Evolutionary conservation across 257 asterid species (phyloP).

Genomic region (Lithospermum erythrorhizon): DNA sequence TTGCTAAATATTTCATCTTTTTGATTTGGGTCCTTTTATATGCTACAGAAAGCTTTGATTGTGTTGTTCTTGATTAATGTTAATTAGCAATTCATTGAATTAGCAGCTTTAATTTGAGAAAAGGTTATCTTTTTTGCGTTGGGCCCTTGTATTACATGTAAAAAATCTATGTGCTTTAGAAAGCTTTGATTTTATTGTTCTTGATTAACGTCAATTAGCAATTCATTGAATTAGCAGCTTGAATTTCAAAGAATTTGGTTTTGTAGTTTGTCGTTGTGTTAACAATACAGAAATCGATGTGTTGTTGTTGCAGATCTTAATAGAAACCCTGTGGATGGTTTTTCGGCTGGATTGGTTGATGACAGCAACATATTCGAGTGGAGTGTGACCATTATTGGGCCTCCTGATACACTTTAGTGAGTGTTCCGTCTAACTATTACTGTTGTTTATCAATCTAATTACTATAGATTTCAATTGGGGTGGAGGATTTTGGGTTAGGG

Average conservation of each 20-base stretch:
- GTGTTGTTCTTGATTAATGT: no score
- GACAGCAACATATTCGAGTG: slow-evolving; percentile 71
- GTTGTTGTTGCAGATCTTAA: slow-evolving; percentile 43
- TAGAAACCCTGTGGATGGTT: slow-evolving; percentile 76
- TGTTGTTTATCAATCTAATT: background rate
- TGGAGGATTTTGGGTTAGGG: background rate
- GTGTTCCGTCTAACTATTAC: slow-evolving; percentile 9
- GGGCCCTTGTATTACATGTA: background rate
- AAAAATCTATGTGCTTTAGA: no score
- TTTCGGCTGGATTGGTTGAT: slow-evolving; percentile 74
- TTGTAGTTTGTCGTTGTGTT: background rate
- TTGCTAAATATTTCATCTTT: no score
- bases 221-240: background rate
- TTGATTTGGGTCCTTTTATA: no score
- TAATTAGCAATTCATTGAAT: no score
- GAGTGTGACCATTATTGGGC: slow-evolving; percentile 82
- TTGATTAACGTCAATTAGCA: slow-evolving; percentile 4
- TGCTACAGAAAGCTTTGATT: no score
- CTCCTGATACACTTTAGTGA: slow-evolving; percentile 75
- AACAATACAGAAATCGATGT: slow-evolving; percentile 29
- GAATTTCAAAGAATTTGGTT: background rate
- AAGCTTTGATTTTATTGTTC: slow-evolving; percentile 7
- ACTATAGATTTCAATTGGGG: background rate
- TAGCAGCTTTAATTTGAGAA: no score
- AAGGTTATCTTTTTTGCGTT: no score